Evolutionary conservation across 305 asterid species (phyloP), one percentile per base, ranked within the genome.

Genomic region (Vinca major): DNA sequence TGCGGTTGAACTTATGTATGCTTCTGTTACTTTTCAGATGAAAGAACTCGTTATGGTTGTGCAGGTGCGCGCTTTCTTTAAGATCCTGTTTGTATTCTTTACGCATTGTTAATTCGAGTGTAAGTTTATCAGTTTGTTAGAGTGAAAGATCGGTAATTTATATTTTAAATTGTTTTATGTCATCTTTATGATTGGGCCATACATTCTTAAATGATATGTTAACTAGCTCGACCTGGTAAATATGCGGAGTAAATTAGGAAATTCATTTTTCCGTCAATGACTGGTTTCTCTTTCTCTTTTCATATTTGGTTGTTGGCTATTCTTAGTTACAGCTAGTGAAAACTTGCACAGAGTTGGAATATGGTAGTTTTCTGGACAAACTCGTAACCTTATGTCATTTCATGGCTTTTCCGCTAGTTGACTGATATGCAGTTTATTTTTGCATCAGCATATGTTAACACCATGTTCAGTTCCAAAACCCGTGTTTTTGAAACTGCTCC

Each of bases 1-100:
- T 49, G 87, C 88, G 0, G 95, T 85, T 69, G 91, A 88, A 52
- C 87, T 91, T 84, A 89, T 91, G 90, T 88, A 89, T 73, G 92
- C 94, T 71, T 89, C 94, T 48, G 83, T 87, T 43, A 76, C 75
- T 16, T 91, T 91, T 76, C 88, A 86, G 82, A 85, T 91, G 74
- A 83, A 84, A 70, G 95, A 89, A 68, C 96, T 91, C 65, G 86
- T 85, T 66, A 63, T 80, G 81, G 79, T 83, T 17, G 78, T 84
- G 76, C 92, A 91, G 98, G 98, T 88, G 61, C 67, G 62, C 44
- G 62, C 44, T 40, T 71, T 33, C 56, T 0, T 10, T 54, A 6
- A 65, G 26, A 9, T 56, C 44, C 41, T 68, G 45, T 55, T 71
- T 62, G 55, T 50, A 60, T 51, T 75, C 61, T 37, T 11, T 57